Conservation (phyloP, 257 asterid species). For the Solanum arcanum region DNA sequence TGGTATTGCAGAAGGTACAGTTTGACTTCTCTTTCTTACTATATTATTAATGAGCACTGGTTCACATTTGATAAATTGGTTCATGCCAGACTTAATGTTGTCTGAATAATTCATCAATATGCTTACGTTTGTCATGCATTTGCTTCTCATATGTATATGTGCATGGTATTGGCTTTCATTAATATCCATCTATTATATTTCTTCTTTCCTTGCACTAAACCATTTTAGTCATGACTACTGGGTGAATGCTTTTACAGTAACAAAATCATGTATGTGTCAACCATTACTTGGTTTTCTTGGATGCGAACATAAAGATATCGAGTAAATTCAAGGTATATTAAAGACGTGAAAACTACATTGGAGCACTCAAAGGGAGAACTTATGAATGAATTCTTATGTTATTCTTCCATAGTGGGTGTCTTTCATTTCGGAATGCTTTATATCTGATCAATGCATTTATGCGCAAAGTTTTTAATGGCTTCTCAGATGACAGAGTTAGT, state of each 20-base stretch:
- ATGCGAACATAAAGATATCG: neutral
- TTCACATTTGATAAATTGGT: neutral
- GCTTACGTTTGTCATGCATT: neutral
- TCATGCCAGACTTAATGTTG: neutral
- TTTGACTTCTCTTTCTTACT: neutral
- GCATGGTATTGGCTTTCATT: neutral
- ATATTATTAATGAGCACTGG: neutral
- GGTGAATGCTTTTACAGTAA: neutral
- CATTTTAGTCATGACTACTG: neutral
- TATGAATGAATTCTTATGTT: neutral
- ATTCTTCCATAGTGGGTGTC: neutral
- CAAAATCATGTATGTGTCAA: neutral
- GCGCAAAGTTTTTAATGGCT: neutral
- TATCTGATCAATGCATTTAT: neutral
- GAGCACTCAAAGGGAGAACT: neutral
- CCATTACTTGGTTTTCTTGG: neutral
- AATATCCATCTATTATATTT: neutral
- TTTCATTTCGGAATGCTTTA: neutral
- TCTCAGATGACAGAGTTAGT: neutral
- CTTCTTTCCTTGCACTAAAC: neutral
- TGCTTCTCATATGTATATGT: neutral
- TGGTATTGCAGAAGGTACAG: slow-evolving; percentile 90
- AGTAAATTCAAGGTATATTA: neutral
- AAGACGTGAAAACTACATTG: neutral
- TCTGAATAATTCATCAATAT: neutral